A percentile compares a stretch with the other conserved stretches of the same genome.
phyloP scores from a whole-genome alignment of 257 asterid species.

The Salvia hispanica region DNA sequence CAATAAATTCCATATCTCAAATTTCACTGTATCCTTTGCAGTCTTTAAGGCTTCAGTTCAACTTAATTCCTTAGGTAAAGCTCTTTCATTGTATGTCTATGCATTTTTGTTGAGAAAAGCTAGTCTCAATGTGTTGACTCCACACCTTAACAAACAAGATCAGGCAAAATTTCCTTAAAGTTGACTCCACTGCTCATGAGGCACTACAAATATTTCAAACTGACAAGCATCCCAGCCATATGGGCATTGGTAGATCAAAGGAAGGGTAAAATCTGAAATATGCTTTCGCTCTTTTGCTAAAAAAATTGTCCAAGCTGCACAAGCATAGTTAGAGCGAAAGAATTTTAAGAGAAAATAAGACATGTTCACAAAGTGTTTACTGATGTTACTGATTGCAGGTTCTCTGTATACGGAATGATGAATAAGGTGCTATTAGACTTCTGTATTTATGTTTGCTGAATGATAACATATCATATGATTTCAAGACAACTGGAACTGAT shows the following conservation, averaged over 20 bases:
- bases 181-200: conserved; percentile 90
- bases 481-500: conserved; percentile 33
- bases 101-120: conserved; percentile 13
- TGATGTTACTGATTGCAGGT: conserved; percentile 58
- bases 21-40: conserved; percentile 85
- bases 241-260: conserved; percentile 99
- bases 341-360: conserved; percentile 13
- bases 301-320: conserved; percentile 17
- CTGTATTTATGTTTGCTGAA: conserved; percentile 26
- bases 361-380: conserved; percentile 34
- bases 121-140: conserved; percentile 31
- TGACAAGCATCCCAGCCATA: conserved; percentile 98
- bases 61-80: background rate
- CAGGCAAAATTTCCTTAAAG: conserved; percentile 86
- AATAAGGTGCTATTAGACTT: conserved; percentile 67
- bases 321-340: conserved; percentile 14
- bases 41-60: conserved; percentile 13
- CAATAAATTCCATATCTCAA: conserved; percentile 71
- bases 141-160: conserved; percentile 53
- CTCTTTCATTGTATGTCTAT: conserved; percentile 27
- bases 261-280: conserved; percentile 72
- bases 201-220: conserved; percentile 95
- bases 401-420: conserved; percentile 97
- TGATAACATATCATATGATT: conserved; percentile 31
- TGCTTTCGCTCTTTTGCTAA: conserved; percentile 30